Percentiles rank a stretch among this genome's conserved stretches.
Conservation (phyloP, 345 rosid species). For the Pugionium dolabratum region DNA sequence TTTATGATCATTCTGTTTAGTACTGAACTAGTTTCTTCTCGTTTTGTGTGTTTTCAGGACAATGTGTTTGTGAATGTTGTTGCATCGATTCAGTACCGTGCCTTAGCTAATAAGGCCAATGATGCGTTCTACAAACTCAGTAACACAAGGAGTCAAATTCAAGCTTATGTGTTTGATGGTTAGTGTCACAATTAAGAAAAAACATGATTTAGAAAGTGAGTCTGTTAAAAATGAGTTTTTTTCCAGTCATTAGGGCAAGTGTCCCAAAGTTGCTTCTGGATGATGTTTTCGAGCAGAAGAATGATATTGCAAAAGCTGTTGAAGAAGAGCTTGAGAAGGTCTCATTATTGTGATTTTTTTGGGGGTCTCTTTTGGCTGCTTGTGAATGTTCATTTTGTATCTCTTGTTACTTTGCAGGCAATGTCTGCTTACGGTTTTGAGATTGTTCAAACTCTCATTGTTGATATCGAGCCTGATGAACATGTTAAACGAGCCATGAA, state of each 20-base stretch:
- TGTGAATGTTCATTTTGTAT: neutral
- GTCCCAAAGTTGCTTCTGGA: constrained; percentile 64
- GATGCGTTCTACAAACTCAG: constrained; percentile 55
- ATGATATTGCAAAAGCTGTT: constrained; percentile 61
- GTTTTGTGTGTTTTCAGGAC: constrained; percentile 37
- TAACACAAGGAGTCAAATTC: constrained; percentile 52
- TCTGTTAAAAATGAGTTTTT: constrained; percentile 1
- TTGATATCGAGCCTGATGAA: constrained; percentile 75
- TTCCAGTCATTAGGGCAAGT: constrained; percentile 60
- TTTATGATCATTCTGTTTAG: neutral
- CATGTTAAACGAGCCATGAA: constrained; percentile 80
- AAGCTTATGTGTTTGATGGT: constrained; percentile 59
- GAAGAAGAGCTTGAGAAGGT: constrained; percentile 62
- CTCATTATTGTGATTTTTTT: constrained; percentile 11
- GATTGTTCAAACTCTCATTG: constrained; percentile 80
- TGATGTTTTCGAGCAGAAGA: constrained; percentile 62
- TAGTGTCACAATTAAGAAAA: neutral
- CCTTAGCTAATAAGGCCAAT: constrained; percentile 45
- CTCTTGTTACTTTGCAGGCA: constrained; percentile 47
- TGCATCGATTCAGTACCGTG: constrained; percentile 54
- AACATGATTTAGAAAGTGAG: neutral
- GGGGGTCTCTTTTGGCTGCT: neutral
- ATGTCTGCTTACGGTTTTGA: constrained; percentile 76
- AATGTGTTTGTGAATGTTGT: constrained; percentile 56
- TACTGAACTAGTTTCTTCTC: neutral